Conservation (phyloP, 2,329 filamentous ascomycete genomes). For the Chaetomiaceae sp. region DNA sequence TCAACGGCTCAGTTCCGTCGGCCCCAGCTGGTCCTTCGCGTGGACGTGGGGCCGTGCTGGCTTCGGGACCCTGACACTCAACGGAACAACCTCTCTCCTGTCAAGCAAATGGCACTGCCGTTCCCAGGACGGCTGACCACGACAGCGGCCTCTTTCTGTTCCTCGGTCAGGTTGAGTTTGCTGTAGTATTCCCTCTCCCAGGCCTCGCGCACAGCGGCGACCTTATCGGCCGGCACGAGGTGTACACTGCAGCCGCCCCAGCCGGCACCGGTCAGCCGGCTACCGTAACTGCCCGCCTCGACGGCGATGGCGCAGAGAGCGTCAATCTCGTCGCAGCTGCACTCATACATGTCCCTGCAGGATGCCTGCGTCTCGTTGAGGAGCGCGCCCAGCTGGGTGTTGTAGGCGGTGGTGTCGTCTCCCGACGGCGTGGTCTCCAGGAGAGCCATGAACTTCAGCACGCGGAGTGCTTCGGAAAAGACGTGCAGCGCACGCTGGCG, state of each 20-base stretch:
- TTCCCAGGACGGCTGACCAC: conserved; percentile 84
- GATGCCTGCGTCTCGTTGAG: conserved; percentile 88
- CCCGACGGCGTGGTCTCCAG: conserved; percentile 46
- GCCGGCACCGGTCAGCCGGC: conserved; percentile 82
- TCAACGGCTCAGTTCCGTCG: too few species aligned
- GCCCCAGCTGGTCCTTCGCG: too few species aligned
- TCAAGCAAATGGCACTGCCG: conserved; percentile 54
- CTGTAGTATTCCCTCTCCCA: conserved; percentile 79
- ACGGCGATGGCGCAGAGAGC: conserved; percentile 75
- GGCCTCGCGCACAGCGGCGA: conserved; percentile 68
- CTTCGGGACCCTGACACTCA: too few species aligned
- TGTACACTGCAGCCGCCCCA: conserved; percentile 98
- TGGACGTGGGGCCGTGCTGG: too few species aligned
- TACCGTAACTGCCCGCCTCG: conserved; percentile 74
- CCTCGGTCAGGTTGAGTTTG: conserved; percentile 56
- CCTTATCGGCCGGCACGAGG: conserved; percentile 76
- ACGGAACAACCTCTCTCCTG: too few species aligned
- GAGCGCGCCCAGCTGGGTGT: conserved; percentile 67
- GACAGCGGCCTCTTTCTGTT: conserved; percentile 72
- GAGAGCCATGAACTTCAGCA: conserved; percentile 73
- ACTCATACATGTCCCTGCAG: conserved; percentile 83
- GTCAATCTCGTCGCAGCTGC: conserved; percentile 89
- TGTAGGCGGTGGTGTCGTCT: conserved; percentile 51
- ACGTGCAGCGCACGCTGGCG: conserved; percentile 86
- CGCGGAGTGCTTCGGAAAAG: conserved; percentile 80